Conservation (phyloP, 345 rosid genomes). For the Cardamine resedifolia region DNA sequence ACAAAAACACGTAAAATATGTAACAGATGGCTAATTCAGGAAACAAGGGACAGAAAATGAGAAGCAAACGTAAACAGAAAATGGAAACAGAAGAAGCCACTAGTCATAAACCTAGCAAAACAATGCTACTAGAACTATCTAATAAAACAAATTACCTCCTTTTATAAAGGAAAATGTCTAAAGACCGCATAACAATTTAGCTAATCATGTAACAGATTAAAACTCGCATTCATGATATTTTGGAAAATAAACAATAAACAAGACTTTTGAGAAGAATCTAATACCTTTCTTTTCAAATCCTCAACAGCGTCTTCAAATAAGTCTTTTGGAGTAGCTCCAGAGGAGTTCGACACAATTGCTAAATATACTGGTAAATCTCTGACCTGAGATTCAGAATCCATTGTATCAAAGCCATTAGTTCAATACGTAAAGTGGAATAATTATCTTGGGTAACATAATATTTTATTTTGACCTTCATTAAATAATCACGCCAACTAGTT, state of each 20-base stretch:
- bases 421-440: slow-evolving; percentile 10
- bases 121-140: slow-evolving; percentile 6
- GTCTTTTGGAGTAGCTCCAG: slow-evolving; percentile 91
- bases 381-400: slow-evolving; percentile 49
- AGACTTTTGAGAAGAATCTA: slow-evolving; percentile 2
- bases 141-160: not conserved
- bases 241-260: not conserved
- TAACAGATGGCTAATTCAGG: slow-evolving; percentile 16
- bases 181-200: not conserved
- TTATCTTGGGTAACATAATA: slow-evolving; percentile 20
- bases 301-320: slow-evolving; percentile 86
- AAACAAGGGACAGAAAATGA: not conserved
- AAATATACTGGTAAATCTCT: slow-evolving; percentile 68
- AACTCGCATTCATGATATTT: slow-evolving; percentile 6
- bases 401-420: slow-evolving; percentile 21
- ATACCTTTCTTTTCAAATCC: slow-evolving; percentile 80
- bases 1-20: slow-evolving; percentile 18
- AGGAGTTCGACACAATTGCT: slow-evolving; percentile 72
- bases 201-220: not conserved
- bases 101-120: slow-evolving; percentile 21
- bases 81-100: slow-evolving; percentile 1
- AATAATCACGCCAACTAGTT: slow-evolving; percentile 86
- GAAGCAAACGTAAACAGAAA: slow-evolving; percentile 5
- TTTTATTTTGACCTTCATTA: slow-evolving; percentile 52
- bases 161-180: not conserved